These are phyloP conservation scores for Jackrogersella multiformis DNA, from an alignment of 495 filamentous ascomycete genomes.

Conservation along the genomic window DNA sequence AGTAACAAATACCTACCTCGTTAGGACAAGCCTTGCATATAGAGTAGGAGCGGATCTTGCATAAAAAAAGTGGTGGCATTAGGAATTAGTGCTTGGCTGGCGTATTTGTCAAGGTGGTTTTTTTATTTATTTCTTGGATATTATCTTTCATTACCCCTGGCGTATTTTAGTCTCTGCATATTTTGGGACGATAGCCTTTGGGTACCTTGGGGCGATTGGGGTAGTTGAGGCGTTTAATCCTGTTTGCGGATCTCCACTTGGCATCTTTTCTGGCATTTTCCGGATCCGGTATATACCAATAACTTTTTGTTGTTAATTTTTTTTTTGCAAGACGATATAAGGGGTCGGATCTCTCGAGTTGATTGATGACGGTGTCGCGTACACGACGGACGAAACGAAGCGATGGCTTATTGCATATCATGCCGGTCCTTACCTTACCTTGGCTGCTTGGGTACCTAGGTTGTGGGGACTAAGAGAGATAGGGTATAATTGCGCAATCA, in stretches of 20 bases:
- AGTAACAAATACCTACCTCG: conserved; percentile 14
- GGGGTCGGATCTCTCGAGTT: neutral
- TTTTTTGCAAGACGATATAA: neutral
- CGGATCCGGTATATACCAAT: conserved; percentile 42
- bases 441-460: neutral
- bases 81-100: conserved; percentile 18
- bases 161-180: conserved; percentile 10
- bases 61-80: conserved; percentile 38
- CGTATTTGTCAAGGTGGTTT: conserved; percentile 30
- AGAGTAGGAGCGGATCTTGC: conserved; percentile 37
- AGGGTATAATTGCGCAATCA: conserved; percentile 14
- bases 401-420: neutral
- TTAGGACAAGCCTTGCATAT: conserved; percentile 35
- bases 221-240: conserved; percentile 16
- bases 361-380: neutral
- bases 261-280: conserved; percentile 38
- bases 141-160: conserved; percentile 17
- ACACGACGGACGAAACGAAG: neutral
- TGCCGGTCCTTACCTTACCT: conserved; percentile 6
- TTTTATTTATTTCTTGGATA: neutral
- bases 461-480: neutral
- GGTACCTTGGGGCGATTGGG: neutral
- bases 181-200: conserved; percentile 12
- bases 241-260: conserved; percentile 16
- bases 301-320: conserved; percentile 3